Percentiles rank a stretch among this genome's conserved stretches.
phyloP scores from a whole-genome alignment of 2,329 filamentous ascomycete genomes.

The Ceratocystis lukuohia region DNA sequence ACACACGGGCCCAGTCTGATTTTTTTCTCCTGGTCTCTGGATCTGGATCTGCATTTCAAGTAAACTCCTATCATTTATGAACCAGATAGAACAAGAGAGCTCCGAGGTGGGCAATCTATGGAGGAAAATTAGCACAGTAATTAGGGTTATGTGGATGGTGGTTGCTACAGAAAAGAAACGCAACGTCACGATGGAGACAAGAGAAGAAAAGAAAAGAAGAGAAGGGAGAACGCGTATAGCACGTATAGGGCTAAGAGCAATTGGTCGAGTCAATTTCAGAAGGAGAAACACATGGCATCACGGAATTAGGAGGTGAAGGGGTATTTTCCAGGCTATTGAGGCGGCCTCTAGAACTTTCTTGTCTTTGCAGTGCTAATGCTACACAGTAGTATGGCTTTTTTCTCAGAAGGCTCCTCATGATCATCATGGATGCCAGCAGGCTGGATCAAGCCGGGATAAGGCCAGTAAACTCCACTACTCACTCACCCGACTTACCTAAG shows the following conservation, averaged over 20 bases:
- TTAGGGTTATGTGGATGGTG: background rate
- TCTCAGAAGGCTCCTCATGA: too few species aligned
- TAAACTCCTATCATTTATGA: background rate
- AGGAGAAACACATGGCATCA: background rate
- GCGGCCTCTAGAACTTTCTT: too few species aligned
- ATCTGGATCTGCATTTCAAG: background rate
- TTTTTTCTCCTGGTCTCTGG: background rate
- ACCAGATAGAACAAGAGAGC: background rate
- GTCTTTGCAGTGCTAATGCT: too few species aligned
- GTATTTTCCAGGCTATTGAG: too few species aligned
- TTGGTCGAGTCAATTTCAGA: background rate
- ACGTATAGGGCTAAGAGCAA: background rate
- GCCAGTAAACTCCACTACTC: too few species aligned
- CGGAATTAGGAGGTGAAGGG: background rate
- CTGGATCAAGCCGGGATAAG: too few species aligned
- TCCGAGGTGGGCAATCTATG: background rate
- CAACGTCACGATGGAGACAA: background rate
- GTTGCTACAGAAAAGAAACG: background rate
- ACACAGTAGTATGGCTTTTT: too few species aligned
- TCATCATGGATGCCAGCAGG: too few species aligned
- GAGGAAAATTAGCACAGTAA: too few species aligned
- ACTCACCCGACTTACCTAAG: too few species aligned
- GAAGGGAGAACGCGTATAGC: background rate
- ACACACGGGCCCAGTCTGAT: conserved; percentile 2
- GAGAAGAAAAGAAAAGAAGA: background rate